A percentile compares a stretch with the other conserved stretches of the same genome.
Conservation (phyloP, 225 moss, liverwort and hornwort species). For the Sphagnum contortum region DNA sequence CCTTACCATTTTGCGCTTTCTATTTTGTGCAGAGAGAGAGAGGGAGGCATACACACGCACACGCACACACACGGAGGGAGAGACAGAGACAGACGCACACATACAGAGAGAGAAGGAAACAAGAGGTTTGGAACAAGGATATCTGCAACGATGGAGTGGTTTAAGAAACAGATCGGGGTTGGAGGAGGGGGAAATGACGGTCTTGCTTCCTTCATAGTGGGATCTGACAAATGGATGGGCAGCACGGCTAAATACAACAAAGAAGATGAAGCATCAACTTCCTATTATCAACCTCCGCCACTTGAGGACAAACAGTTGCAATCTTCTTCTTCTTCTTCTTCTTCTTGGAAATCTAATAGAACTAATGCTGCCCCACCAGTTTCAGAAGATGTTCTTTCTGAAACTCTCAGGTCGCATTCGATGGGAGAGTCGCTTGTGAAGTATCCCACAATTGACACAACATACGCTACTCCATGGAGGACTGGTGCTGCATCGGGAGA, state of each 20-base stretch:
- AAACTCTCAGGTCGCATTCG: conserved; percentile 8
- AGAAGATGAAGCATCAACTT: conserved; percentile 8
- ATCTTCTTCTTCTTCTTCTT: background rate
- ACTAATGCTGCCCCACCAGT: background rate
- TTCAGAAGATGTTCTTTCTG: too few relatives aligned
- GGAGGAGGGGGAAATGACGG: conserved; percentile 3
- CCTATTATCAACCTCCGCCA: conserved; percentile 1
- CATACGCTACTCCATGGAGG: too few relatives aligned
- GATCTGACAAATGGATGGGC: conserved; percentile 72
- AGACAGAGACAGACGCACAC: too few relatives aligned
- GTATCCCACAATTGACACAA: too few relatives aligned
- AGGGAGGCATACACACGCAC: too few relatives aligned
- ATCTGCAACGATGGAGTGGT: conserved; percentile 44
- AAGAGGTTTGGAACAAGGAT: too few relatives aligned
- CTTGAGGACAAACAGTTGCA: background rate
- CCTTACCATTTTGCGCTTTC: too few relatives aligned
- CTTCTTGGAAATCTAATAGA: too few relatives aligned
- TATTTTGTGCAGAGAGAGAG: too few relatives aligned
- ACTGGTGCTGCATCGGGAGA: background rate
- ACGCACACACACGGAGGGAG: too few relatives aligned
- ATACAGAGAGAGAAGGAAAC: too few relatives aligned
- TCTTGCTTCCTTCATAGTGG: conserved; percentile 55
- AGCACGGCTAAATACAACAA: conserved; percentile 38
- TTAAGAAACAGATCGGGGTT: conserved; percentile 48
- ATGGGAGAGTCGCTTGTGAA: conserved; percentile 9